Percentiles rank a stretch among this genome's conserved stretches.
Evolutionary conservation across 176 grass and related monocot species (phyloP).

Genomic region (Oryza glumipatula): DNA sequence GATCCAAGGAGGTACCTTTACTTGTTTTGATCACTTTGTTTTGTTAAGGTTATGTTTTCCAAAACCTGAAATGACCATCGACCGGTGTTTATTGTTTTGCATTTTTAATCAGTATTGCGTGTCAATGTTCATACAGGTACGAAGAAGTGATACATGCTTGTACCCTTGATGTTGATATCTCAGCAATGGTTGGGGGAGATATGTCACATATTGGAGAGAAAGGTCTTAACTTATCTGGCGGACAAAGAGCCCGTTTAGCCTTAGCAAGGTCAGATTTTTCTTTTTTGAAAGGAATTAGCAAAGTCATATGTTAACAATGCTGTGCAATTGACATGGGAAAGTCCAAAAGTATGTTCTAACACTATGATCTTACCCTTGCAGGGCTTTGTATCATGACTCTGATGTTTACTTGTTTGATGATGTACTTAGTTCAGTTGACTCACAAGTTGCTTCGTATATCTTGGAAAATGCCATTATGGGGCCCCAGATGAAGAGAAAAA

Average conservation of each 20-base stretch:
- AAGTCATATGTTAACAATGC: slow-evolving; percentile 47
- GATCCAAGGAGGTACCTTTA: slow-evolving; percentile 64
- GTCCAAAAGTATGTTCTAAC: slow-evolving; percentile 34
- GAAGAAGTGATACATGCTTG: slow-evolving; percentile 86
- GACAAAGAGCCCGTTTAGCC: slow-evolving; percentile 89
- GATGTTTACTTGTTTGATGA: slow-evolving; percentile 95
- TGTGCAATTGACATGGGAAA: slow-evolving; percentile 11
- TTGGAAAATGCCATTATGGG: slow-evolving; percentile 70
- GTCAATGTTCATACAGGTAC: slow-evolving; percentile 62
- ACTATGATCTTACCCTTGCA: slow-evolving; percentile 41
- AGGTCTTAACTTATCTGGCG: slow-evolving; percentile 94
- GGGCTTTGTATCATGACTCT: slow-evolving; percentile 85
- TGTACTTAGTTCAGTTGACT: slow-evolving; percentile 94
- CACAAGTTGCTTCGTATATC: slow-evolving; percentile 91
- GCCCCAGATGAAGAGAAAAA: slow-evolving; percentile 65
- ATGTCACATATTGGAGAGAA: slow-evolving; percentile 82
- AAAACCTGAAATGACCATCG: slow-evolving; percentile 10
- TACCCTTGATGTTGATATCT: slow-evolving; percentile 85
- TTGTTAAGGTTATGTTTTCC: not conserved
- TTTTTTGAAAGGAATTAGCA: slow-evolving; percentile 48
- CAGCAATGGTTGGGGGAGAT: slow-evolving; percentile 76
- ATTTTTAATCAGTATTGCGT: slow-evolving; percentile 22
- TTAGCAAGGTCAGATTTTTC: slow-evolving; percentile 77
- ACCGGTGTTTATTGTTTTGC: slow-evolving; percentile 11
- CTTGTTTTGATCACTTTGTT: slow-evolving; percentile 19